Evolutionary conservation across 805 yeast species (phyloP).

Genomic region (Ogataea zsoltii): DNA sequence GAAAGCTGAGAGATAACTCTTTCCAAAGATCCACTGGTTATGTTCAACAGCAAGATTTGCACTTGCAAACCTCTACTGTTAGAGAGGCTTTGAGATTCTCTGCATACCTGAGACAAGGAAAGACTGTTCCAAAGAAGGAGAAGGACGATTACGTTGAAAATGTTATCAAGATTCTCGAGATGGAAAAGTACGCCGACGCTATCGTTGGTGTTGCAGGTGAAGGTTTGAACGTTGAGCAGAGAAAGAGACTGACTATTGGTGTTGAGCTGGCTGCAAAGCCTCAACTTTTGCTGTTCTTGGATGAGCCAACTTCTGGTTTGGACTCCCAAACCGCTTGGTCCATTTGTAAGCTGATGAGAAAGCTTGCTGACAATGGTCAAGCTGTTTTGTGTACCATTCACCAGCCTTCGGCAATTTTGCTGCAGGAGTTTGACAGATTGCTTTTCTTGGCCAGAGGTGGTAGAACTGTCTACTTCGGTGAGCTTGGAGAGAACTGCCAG

Average conservation of each 20-base stretch:
- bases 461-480: conserved; percentile 74
- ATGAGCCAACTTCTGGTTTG: conserved; percentile 63
- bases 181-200: conserved; percentile 58
- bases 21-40: conserved; percentile 58
- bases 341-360: conserved; percentile 52
- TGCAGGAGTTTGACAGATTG: conserved; percentile 77
- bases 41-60: conserved; percentile 62
- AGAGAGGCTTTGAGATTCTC: conserved; percentile 55
- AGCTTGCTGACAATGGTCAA: conserved; percentile 53
- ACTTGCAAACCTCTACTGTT: conserved; percentile 51
- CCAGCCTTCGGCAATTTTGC: conserved; percentile 80
- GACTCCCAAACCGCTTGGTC: conserved; percentile 65
- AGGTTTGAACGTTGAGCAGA: conserved; percentile 57
- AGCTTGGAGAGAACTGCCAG: conserved; percentile 56
- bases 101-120: conserved; percentile 49
- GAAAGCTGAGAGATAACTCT: conserved; percentile 46
- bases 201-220: conserved; percentile 49
- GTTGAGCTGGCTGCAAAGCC: conserved; percentile 60
- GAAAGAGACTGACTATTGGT: conserved; percentile 56
- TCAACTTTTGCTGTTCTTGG: conserved; percentile 52
- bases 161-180: conserved; percentile 49
- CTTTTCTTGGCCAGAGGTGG: conserved; percentile 72
- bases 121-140: conserved; percentile 40
- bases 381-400: conserved; percentile 72
- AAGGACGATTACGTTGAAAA: conserved; percentile 54